A percentile compares a stretch with the other conserved stretches of the same genome.
Conservation (phyloP, 495 filamentous ascomycete species). For the Glutinoglossum americanum region DNA sequence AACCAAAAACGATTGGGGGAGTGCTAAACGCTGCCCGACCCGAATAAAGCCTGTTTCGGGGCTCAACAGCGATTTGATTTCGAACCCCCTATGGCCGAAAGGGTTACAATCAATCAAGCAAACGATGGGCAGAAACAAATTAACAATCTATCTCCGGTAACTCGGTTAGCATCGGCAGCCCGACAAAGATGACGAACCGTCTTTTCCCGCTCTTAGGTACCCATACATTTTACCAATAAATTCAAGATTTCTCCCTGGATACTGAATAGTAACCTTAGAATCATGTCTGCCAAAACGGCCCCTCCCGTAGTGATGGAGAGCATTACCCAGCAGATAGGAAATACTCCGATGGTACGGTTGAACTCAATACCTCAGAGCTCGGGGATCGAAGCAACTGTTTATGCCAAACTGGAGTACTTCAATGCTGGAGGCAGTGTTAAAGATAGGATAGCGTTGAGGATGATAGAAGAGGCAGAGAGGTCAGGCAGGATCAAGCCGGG, state of each 20-base stretch:
- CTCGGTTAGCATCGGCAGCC: not conserved
- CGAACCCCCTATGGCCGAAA: no score
- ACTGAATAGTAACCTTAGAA: not conserved
- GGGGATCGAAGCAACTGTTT: constrained; percentile 75
- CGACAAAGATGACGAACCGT: not conserved
- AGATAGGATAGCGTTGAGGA: constrained; percentile 87
- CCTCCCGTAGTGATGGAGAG: constrained; percentile 34
- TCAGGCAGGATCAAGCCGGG: constrained; percentile 88
- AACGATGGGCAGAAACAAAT: no score
- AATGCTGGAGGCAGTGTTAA: constrained; percentile 97
- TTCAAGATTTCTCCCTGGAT: no score
- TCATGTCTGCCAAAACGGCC: constrained; percentile 27
- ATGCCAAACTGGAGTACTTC: constrained; percentile 90
- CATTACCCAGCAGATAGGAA: constrained; percentile 61
- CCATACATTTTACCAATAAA: no score
- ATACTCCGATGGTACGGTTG: constrained; percentile 80
- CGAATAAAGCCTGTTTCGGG: no score
- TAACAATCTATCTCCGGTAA: not conserved
- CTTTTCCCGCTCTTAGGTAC: not conserved
- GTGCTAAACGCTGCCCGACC: no score
- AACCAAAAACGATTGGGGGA: no score
- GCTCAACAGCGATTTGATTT: no score
- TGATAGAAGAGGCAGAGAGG: constrained; percentile 91
- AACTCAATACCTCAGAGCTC: constrained; percentile 79
- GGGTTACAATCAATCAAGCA: no score